A percentile compares a stretch with the other conserved stretches of the same genome.
These are phyloP conservation scores for Apostasia ramifera DNA, from an alignment of 106 monocot species.

Conservation along the genomic window DNA sequence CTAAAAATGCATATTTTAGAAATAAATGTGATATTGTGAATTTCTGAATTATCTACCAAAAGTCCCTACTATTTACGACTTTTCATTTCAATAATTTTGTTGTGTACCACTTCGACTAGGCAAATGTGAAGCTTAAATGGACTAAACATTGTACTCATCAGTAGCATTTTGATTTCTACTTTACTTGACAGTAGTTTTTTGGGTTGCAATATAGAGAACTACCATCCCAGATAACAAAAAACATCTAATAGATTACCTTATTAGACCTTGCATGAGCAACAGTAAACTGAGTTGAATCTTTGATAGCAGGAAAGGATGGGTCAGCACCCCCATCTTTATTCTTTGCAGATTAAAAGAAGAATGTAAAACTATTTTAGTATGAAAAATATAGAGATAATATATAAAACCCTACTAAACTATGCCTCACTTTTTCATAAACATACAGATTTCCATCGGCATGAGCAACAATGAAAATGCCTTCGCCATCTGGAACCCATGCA, in stretches of 20 bases:
- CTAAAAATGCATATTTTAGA: too few relatives aligned
- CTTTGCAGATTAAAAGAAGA: conserved; percentile 20
- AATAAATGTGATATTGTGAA: too few relatives aligned
- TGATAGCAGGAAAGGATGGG: conserved; percentile 54
- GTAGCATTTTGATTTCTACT: too few relatives aligned
- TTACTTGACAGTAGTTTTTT: too few relatives aligned
- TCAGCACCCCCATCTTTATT: conserved; percentile 58
- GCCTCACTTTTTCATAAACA: conserved; percentile 86
- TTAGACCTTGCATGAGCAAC: conserved; percentile 63
- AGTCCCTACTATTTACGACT: too few relatives aligned
- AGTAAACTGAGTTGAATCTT: conserved; percentile 51
- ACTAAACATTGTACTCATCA: too few relatives aligned
- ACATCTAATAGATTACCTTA: conserved; percentile 23
- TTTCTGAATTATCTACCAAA: too few relatives aligned
- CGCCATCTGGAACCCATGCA: conserved; percentile 75
- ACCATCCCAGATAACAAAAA: neutral
- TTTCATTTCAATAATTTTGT: too few relatives aligned
- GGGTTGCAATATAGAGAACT: neutral
- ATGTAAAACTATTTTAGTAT: neutral
- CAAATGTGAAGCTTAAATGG: too few relatives aligned
- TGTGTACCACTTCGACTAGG: too few relatives aligned
- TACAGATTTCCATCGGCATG: conserved; percentile 94
- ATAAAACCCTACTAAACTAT: neutral
- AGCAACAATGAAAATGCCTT: conserved; percentile 72
- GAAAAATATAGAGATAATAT: conserved; percentile 1